Evolutionary conservation across 208 protist species (phyloP).

Genomic region (Herpetomonas samuelpessoai): DNA sequence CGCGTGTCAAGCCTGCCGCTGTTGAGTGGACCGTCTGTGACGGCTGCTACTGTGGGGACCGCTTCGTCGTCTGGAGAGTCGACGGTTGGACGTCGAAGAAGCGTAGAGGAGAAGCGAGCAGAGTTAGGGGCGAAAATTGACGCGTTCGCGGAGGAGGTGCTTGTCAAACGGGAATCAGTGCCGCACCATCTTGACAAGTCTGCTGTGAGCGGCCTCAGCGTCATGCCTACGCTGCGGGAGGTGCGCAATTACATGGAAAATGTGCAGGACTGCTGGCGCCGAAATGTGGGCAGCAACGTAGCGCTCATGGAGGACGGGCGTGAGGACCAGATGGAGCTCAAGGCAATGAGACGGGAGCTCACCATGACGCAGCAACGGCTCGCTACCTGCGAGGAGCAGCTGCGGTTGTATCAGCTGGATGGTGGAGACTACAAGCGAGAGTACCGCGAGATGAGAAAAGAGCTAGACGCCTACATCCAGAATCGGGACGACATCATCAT

Average conservation of each 20-base stretch:
- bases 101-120: not conserved
- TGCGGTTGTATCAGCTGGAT: constrained; percentile 78
- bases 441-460: constrained; percentile 56
- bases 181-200: constrained; percentile 31
- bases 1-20: constrained; percentile 17
- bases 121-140: constrained; percentile 30
- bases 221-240: constrained; percentile 66
- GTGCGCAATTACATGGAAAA: constrained; percentile 79
- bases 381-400: constrained; percentile 40
- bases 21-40: constrained; percentile 9
- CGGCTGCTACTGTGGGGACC: no score
- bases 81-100: no score
- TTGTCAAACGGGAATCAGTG: constrained; percentile 53
- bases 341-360: constrained; percentile 44
- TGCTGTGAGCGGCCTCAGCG: constrained; percentile 32
- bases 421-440: constrained; percentile 66
- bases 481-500: constrained; percentile 27
- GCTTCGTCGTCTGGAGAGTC: no score
- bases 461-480: constrained; percentile 69
- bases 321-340: constrained; percentile 54
- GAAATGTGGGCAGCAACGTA: constrained; percentile 59
- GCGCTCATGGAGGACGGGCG: constrained; percentile 50
- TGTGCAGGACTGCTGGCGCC: constrained; percentile 80
- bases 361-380: constrained; percentile 33
- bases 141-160: constrained; percentile 25